These are phyloP conservation scores for Arthrobotrys musiformis DNA, from an alignment of 2,329 filamentous ascomycete genomes.

Conservation along the genomic window DNA sequence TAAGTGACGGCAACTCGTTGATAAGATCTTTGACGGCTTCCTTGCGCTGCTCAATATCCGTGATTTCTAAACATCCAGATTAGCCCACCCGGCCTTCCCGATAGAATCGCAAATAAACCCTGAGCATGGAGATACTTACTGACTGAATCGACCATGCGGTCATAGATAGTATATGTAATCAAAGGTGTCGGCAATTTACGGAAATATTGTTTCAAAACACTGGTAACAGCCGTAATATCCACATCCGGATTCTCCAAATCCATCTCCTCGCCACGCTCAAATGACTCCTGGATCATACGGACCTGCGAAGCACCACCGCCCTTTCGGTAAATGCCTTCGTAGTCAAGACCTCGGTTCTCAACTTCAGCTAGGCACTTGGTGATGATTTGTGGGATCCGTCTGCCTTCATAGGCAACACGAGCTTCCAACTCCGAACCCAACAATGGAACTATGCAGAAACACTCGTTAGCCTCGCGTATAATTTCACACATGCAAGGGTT, in stretches of 20 bases:
- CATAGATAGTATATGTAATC: slow-evolving; percentile 92
- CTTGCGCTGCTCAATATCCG: slow-evolving; percentile 74
- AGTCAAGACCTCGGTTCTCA: slow-evolving; percentile 93
- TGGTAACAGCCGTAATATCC: slow-evolving; percentile 96
- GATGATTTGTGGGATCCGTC: slow-evolving; percentile 88
- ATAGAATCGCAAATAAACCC: not conserved
- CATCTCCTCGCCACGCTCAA: slow-evolving; percentile 84
- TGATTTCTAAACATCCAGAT: slow-evolving; percentile 67
- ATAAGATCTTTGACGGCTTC: slow-evolving; percentile 78
- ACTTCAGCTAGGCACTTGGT: slow-evolving; percentile 96
- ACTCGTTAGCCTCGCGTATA: not conserved
- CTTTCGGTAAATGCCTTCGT: slow-evolving; percentile 98
- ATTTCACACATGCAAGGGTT: not conserved
- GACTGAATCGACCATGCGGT: slow-evolving; percentile 82
- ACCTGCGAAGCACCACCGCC: slow-evolving; percentile 92
- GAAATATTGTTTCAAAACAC: slow-evolving; percentile 97
- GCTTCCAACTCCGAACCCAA: slow-evolving; percentile 91
- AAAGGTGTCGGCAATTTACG: slow-evolving; percentile 88
- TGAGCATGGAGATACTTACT: slow-evolving; percentile 66
- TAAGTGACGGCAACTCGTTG: slow-evolving; percentile 80
- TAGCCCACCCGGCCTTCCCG: slow-evolving; percentile 36
- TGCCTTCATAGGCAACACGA: slow-evolving; percentile 86
- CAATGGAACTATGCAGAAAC: slow-evolving; percentile 65
- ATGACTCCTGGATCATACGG: slow-evolving; percentile 88
- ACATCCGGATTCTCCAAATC: slow-evolving; percentile 94